These are phyloP conservation scores for Acanthamoeba divionensis DNA, from an alignment of 208 protist species.

Conservation along the genomic window DNA sequence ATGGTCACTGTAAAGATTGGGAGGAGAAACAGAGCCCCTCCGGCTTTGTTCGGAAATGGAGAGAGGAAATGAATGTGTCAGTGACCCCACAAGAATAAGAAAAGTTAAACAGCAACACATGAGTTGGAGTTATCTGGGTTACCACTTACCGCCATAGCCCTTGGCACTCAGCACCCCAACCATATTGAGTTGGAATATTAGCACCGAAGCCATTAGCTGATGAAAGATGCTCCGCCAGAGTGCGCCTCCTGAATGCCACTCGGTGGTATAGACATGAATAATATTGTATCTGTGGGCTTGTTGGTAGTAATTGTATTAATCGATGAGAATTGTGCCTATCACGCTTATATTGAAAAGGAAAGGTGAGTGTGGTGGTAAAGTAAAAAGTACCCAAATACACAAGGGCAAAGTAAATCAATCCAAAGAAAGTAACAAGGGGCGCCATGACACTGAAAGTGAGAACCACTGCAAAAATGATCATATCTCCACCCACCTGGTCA, in stretches of 20 bases:
- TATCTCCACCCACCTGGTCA: neutral
- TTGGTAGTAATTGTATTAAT: neutral
- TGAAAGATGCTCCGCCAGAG: slow-evolving; percentile 6
- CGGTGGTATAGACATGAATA: neutral
- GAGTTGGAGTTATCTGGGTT: neutral
- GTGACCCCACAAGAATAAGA: no score
- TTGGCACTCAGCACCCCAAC: neutral
- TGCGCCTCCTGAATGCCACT: neutral
- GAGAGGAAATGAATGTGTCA: no score
- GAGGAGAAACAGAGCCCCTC: neutral
- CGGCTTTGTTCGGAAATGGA: no score
- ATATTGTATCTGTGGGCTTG: slow-evolving; percentile 35
- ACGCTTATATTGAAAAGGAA: neutral
- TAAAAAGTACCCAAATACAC: neutral
- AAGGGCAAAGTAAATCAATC: slow-evolving; percentile 8
- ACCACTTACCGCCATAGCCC: neutral
- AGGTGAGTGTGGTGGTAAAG: neutral
- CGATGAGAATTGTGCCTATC: neutral
- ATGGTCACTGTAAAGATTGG: neutral
- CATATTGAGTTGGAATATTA: slow-evolving; percentile 42
- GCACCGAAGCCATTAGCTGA: neutral
- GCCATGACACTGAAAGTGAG: slow-evolving; percentile 36
- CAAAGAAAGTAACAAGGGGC: neutral
- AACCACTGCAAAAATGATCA: slow-evolving; percentile 14
- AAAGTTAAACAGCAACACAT: no score